Evolutionary conservation across 345 rosid genomes (phyloP), one percentile per base, ranked within the genome.

Genomic region (Cardamine resedifolia): DNA sequence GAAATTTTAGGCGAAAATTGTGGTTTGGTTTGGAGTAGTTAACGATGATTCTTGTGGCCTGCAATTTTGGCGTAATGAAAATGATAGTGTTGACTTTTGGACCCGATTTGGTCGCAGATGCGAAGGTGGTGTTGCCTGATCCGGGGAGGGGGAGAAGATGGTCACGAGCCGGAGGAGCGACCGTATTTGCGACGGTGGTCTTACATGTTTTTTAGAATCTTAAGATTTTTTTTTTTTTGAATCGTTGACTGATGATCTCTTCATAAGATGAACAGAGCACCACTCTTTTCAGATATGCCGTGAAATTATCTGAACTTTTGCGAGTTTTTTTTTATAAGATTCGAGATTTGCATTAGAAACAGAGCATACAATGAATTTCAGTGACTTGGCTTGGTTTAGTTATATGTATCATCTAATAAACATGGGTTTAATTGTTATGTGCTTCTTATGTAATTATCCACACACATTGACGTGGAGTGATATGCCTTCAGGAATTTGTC

Each of bases 141-240:
- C 21, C 36, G 36, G 78, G 73, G 1, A 59, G 9, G 12, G 73
- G 63, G 1, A 59, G 27, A 67, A 36, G 62, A 56, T 74, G 73
- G 78, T 74, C 73, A 50, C 6, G 36, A 11, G 68, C 28, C 5
- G 53, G 68, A 21, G 44, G 55, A 59, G 73, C 68, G 56, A 21
- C 68, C 14, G 21, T 67, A 50, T 36, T 41, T 74, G 68, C 73
- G 0, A 28, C 73, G 21, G 47, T 66, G 55, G 27, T 50, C 41
- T 58, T 50, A 59, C 55, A 74, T 18, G 56, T 67, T 30, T 47
- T 73, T 4, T 65, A 73, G 44, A 64, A n/a, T 63, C 2, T 7
- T 51, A 0, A 23, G 21, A 33, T 64, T 53, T 52, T 6, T 31
- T 50, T 36, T 39, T 0, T 48, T 70, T 18, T 38, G 52, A 53